These are phyloP conservation scores for Mortierella sp. DNA, from an alignment of 371 early-diverging fungal genomes.

Conservation along the genomic window DNA sequence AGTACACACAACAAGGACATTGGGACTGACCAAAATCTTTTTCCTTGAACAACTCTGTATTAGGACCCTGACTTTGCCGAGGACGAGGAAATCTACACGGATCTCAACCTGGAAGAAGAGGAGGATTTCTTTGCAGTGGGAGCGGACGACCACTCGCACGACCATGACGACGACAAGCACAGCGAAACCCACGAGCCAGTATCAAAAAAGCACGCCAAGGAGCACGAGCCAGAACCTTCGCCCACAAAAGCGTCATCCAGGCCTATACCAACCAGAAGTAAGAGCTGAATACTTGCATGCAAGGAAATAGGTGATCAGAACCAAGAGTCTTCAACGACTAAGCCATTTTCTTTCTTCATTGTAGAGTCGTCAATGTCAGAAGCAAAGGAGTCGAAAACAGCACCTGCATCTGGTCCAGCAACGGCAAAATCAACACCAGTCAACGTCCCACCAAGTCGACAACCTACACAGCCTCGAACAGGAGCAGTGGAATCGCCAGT, in stretches of 20 bases:
- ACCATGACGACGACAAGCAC: constrained; percentile 32
- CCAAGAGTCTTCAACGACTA: not conserved
- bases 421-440: constrained; percentile 32
- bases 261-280: constrained; percentile 51
- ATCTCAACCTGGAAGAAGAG: constrained; percentile 91
- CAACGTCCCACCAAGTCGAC: constrained; percentile 35
- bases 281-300: not conserved
- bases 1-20: not conserved
- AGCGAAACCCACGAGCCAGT: constrained; percentile 48
- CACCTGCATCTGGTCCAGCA: constrained; percentile 30
- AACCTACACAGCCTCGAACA: constrained; percentile 41
- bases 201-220: constrained; percentile 55
- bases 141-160: constrained; percentile 66
- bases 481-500: constrained; percentile 27
- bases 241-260: constrained; percentile 27
- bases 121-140: constrained; percentile 80
- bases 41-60: not conserved
- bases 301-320: too few relatives aligned
- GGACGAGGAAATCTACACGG: constrained; percentile 94
- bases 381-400: constrained; percentile 43
- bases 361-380: constrained; percentile 46
- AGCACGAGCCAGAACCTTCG: constrained; percentile 56
- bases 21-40: not conserved
- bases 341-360: not conserved
- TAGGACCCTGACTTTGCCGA: constrained; percentile 91